Percentiles rank a stretch among this genome's conserved stretches.
Evolutionary conservation across 768 basidiomycete genomes (phyloP).

Genomic region (Lentinula edodes): DNA sequence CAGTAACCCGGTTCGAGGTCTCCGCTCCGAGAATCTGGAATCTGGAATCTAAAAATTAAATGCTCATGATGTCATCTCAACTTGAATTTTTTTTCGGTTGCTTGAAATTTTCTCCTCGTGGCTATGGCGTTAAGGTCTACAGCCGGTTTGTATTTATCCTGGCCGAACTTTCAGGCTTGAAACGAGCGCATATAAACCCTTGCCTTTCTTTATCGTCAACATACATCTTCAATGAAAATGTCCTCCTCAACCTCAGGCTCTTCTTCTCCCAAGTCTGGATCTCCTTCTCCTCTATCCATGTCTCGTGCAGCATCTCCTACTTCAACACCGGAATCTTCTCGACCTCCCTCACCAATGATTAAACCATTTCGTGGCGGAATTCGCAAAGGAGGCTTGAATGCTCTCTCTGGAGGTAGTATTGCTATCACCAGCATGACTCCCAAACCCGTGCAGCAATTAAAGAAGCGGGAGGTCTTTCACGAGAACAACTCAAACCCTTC

Average conservation of each 20-base stretch:
- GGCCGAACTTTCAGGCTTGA: background rate
- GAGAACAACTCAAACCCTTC: background rate
- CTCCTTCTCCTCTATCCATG: constrained; percentile 5
- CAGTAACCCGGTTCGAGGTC: background rate
- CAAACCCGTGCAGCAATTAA: background rate
- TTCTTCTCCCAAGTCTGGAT: background rate
- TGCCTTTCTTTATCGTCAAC: background rate
- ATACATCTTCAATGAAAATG: background rate
- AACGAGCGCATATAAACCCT: background rate
- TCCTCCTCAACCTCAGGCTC: background rate
- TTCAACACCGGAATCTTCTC: constrained; percentile 9
- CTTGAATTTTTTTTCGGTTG: background rate
- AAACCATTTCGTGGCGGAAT: constrained; percentile 2
- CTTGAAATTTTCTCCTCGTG: background rate
- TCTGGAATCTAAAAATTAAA: background rate
- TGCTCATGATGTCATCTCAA: background rate
- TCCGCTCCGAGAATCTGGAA: background rate
- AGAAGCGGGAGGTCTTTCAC: background rate
- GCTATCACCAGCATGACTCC: constrained; percentile 8
- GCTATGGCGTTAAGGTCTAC: background rate
- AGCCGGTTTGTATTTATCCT: background rate
- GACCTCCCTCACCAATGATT: constrained; percentile 9
- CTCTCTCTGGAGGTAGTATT: constrained; percentile 10
- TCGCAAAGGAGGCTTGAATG: constrained; percentile 8
- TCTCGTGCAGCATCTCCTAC: constrained; percentile 3